A percentile compares a stretch with the other conserved stretches of the same genome.
Evolutionary conservation across 2,329 filamentous ascomycete species (phyloP).

Genomic region (Cytospora leucostoma): DNA sequence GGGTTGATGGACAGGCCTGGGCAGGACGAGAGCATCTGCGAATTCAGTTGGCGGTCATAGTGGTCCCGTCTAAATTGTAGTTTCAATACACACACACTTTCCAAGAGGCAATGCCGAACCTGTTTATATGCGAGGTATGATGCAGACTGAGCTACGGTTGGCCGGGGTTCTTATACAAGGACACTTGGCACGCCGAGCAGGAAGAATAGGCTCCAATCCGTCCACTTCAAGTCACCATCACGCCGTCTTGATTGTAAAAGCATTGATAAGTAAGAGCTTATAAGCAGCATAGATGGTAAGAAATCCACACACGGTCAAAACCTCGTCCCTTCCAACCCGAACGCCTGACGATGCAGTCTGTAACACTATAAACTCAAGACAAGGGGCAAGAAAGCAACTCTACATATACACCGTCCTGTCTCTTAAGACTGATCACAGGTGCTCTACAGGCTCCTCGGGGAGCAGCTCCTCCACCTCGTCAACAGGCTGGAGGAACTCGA

Average conservation of each 20-base stretch:
- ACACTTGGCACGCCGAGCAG: not conserved
- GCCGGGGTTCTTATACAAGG: not conserved
- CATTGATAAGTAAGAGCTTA: not conserved
- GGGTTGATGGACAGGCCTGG: conserved; percentile 23
- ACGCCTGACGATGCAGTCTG: conserved; percentile 20
- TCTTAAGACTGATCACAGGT: conserved; percentile 39
- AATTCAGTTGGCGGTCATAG: not conserved
- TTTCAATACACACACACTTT: not conserved
- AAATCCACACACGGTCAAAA: not conserved
- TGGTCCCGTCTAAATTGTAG: not conserved
- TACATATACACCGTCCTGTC: not conserved
- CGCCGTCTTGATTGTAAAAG: not conserved
- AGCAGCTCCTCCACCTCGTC: conserved; percentile 65
- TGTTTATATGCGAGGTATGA: too few relatives aligned
- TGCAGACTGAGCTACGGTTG: not conserved
- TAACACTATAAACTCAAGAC: not conserved
- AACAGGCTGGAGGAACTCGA: conserved; percentile 64
- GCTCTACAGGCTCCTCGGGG: conserved; percentile 83
- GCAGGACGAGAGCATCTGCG: conserved; percentile 5
- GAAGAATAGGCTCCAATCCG: not conserved
- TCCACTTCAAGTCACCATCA: not conserved
- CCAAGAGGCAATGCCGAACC: too few relatives aligned
- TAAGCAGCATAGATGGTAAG: not conserved
- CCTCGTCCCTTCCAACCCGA: not conserved
- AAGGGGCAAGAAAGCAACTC: not conserved